A percentile compares a stretch with the other conserved stretches of the same genome.
These are phyloP conservation scores for Trichoderma lentiforme DNA, from an alignment of 2,329 filamentous ascomycete genomes.

Conservation along the genomic window DNA sequence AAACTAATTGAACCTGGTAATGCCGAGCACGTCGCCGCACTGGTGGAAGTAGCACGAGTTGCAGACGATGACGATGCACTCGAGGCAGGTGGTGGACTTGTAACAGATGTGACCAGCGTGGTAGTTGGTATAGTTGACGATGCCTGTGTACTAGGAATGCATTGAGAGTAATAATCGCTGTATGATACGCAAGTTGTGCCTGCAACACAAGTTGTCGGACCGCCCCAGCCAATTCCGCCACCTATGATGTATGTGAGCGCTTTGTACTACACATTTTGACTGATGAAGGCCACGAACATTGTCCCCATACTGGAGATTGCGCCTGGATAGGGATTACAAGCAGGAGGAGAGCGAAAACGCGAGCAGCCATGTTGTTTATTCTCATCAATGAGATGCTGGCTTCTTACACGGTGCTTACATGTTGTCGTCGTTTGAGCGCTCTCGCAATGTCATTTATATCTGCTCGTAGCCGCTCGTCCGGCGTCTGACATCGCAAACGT, in stretches of 20 bases:
- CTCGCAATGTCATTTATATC: neutral
- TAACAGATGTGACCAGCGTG: neutral
- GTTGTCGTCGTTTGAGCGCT: neutral
- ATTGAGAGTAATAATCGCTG: neutral
- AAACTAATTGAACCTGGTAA: neutral
- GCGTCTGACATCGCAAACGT: neutral
- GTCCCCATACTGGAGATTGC: neutral
- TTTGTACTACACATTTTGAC: neutral
- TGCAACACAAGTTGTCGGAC: slow-evolving; percentile 1
- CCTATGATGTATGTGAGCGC: neutral
- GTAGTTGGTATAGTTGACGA: neutral
- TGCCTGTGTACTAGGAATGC: neutral
- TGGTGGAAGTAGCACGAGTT: neutral
- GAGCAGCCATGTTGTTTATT: neutral
- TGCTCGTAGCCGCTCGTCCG: neutral
- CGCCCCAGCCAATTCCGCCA: slow-evolving; percentile 3
- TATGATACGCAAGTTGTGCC: neutral
- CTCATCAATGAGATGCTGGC: neutral
- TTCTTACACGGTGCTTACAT: neutral
- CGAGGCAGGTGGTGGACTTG: neutral
- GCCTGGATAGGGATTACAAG: neutral
- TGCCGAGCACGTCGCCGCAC: neutral
- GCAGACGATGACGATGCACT: neutral
- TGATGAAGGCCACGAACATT: neutral
- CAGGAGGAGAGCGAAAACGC: neutral